Evolutionary conservation across 2,329 filamentous ascomycete species (phyloP).

Genomic region (Akanthomyces lecanii): DNA sequence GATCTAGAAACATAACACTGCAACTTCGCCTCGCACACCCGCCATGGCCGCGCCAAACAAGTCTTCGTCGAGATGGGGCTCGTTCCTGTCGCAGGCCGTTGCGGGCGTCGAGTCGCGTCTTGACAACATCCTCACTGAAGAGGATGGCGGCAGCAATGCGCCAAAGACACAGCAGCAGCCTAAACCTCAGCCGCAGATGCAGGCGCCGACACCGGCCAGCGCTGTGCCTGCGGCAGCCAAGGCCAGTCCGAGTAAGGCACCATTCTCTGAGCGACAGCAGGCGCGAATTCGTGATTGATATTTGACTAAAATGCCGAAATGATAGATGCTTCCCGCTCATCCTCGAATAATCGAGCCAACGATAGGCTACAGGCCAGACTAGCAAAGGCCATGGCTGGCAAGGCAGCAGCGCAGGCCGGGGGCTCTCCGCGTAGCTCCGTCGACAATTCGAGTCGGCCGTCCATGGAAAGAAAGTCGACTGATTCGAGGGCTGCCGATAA

Average conservation of each 20-base stretch:
- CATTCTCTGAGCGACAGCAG: not conserved
- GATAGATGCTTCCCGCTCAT: conserved; percentile 58
- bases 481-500: conserved; percentile 22
- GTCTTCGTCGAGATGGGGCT: conserved; percentile 63
- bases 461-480: conserved; percentile 28
- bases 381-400: conserved; percentile 79
- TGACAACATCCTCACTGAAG: conserved; percentile 85
- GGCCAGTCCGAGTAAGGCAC: conserved; percentile 29
- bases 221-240: conserved; percentile 25
- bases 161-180: conserved; percentile 29
- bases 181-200: conserved; percentile 26
- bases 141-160: conserved; percentile 44
- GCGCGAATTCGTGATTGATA: no score
- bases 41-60: conserved; percentile 49
- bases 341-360: conserved; percentile 60
- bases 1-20: not conserved
- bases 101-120: conserved; percentile 90
- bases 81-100: conserved; percentile 82
- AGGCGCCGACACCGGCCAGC: conserved; percentile 13
- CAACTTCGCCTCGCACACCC: conserved; percentile 1
- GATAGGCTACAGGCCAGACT: conserved; percentile 86
- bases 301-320: not conserved
- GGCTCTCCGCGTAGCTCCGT: conserved; percentile 34
- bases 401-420: conserved; percentile 39
- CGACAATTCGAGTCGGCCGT: conserved; percentile 30